phyloP scores from a whole-genome alignment of 164 flowering plant species.

The Santalum album region DNA sequence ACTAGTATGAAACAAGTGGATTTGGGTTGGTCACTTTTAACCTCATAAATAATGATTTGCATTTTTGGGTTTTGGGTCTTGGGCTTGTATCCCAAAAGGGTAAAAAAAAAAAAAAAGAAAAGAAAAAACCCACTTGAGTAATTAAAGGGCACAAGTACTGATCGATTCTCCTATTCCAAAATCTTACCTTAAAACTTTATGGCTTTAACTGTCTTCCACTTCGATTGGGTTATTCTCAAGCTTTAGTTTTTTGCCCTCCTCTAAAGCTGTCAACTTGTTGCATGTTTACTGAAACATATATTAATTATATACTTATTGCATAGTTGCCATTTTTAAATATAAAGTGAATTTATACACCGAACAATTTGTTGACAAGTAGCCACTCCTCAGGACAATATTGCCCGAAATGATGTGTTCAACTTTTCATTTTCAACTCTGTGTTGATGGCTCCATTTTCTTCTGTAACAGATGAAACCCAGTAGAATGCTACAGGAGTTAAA shows the following conservation, averaged over 20 bases:
- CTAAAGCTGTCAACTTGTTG: neutral
- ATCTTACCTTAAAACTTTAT: neutral
- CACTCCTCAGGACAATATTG: neutral
- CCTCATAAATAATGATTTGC: neutral
- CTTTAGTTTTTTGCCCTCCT: neutral
- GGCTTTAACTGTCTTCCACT: neutral
- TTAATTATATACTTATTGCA: neutral
- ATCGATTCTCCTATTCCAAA: no score
- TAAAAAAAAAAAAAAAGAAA: no score
- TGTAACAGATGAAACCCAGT: neutral
- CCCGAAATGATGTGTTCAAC: neutral
- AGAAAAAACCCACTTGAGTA: no score
- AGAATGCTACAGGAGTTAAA: no score
- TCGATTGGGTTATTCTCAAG: neutral
- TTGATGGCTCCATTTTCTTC: neutral
- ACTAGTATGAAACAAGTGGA: neutral
- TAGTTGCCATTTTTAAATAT: neutral
- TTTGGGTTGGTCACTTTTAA: neutral
- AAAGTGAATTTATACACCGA: neutral
- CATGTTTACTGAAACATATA: neutral
- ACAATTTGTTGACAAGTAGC: neutral
- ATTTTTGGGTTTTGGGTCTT: no score
- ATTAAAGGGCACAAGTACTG: no score
- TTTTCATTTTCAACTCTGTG: neutral
- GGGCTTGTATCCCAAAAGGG: no score